Evolutionary conservation across 176 grass and related monocot species (phyloP).

Genomic region (Triticum aestivum): IWGSC_CS_RefSeq_v2.1 NC_057800.1:209161481-209161980

Average conservation of each 20-base stretch:
- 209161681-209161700: neutral
- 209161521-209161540: neutral
- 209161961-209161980: neutral
- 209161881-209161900: neutral
- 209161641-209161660: neutral
- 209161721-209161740: neutral
- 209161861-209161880: neutral
- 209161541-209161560: neutral
- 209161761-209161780: neutral
- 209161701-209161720: neutral
- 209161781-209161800: neutral
- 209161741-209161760: neutral
- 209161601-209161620: neutral
- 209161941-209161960: neutral
- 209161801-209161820: neutral
- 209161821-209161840: neutral
- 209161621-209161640: neutral
- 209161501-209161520: neutral
- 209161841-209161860: neutral
- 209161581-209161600: neutral
- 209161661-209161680: neutral
- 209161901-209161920: neutral
- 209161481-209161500: neutral
- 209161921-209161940: neutral
- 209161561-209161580: neutral